Evolutionary conservation across 176 grass and related monocot species (phyloP).

Genomic region (Musa schizocarpa): DNA sequence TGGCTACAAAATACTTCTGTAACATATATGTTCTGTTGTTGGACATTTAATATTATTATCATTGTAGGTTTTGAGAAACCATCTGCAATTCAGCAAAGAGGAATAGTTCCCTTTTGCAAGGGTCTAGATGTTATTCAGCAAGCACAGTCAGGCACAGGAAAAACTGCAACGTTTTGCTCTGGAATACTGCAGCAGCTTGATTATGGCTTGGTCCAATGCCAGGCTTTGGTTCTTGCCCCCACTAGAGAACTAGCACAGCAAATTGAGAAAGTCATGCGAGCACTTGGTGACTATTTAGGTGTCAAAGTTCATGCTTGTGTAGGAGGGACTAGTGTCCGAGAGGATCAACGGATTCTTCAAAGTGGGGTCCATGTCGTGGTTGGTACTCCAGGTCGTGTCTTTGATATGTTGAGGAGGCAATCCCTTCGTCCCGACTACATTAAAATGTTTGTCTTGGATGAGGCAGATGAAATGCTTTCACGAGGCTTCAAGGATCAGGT

Average conservation of each 20-base stretch:
- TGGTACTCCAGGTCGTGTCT: constrained; percentile 69
- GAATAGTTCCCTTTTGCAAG: constrained; percentile 76
- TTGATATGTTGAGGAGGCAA: constrained; percentile 59
- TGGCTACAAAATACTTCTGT: not conserved
- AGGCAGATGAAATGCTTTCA: constrained; percentile 85
- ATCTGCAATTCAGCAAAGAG: constrained; percentile 74
- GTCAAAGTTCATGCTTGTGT: constrained; percentile 84
- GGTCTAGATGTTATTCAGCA: constrained; percentile 83
- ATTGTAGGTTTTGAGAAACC: constrained; percentile 41
- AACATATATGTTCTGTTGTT: not conserved
- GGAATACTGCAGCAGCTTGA: constrained; percentile 75
- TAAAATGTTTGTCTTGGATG: constrained; percentile 84
- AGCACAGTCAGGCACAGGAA: constrained; percentile 75
- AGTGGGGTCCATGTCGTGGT: constrained; percentile 79
- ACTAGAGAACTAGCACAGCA: constrained; percentile 76
- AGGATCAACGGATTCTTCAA: constrained; percentile 71
- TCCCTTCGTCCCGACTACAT: constrained; percentile 52
- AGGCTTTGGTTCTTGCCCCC: constrained; percentile 63
- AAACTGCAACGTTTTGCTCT: constrained; percentile 79
- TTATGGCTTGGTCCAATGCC: constrained; percentile 52
- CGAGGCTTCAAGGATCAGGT: constrained; percentile 80
- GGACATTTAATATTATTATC: not conserved
- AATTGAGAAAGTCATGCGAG: constrained; percentile 82
- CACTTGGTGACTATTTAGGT: constrained; percentile 70
- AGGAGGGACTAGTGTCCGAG: constrained; percentile 64